These are phyloP conservation scores for Thalassiosira pacifica DNA, from an alignment of 352 stramenopile genomes.

Conservation along the genomic window DNA sequence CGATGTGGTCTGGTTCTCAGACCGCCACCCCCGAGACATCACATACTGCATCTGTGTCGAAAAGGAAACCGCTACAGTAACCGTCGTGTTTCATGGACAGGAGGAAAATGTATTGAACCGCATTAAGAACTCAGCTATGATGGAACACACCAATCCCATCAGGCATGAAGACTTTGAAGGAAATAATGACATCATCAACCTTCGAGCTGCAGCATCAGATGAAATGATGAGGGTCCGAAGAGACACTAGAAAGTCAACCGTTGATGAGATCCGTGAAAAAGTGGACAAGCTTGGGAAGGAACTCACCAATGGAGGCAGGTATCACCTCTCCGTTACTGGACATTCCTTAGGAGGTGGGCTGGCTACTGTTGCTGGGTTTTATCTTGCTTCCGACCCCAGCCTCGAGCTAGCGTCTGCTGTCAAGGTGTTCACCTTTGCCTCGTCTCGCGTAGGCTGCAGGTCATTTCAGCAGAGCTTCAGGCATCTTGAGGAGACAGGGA, in stretches of 20 bases:
- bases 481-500: constrained; percentile 32
- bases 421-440: constrained; percentile 35
- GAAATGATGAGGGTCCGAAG: constrained; percentile 22
- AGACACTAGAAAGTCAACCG: constrained; percentile 18
- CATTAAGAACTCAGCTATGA: background rate
- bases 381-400: constrained; percentile 17
- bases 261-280: constrained; percentile 28
- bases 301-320: constrained; percentile 8
- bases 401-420: constrained; percentile 26
- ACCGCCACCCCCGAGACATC: constrained; percentile 29
- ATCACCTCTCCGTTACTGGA: constrained; percentile 32
- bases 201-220: constrained; percentile 16
- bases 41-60: constrained; percentile 37
- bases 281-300: constrained; percentile 25
- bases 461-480: constrained; percentile 31
- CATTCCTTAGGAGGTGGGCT: constrained; percentile 30
- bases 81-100: constrained; percentile 25
- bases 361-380: constrained; percentile 34
- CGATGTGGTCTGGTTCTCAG: constrained; percentile 39
- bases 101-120: constrained; percentile 19
- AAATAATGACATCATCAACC: constrained; percentile 26
- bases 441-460: constrained; percentile 21
- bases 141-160: constrained; percentile 18
- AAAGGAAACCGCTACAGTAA: constrained; percentile 15
- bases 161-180: constrained; percentile 27